These are phyloP conservation scores for Vigna hirtella DNA, from an alignment of 306 rosid species.

Conservation along the genomic window DNA sequence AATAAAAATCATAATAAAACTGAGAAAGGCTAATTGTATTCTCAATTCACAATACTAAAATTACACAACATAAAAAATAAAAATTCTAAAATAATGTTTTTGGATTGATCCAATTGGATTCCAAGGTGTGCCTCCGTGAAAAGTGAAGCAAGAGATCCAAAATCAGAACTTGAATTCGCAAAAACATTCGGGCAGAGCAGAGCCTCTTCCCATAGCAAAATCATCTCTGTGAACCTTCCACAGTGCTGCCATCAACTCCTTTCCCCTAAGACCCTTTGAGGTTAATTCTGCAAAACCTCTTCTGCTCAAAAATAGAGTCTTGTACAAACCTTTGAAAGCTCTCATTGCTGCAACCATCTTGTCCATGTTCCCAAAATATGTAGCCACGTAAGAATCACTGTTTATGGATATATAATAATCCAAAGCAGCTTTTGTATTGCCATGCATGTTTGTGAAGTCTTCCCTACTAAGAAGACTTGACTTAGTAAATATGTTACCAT, in stretches of 20 bases:
- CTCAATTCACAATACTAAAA: background rate
- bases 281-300: slow-evolving; percentile 80
- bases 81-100: too few species aligned
- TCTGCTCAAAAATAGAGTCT: slow-evolving; percentile 78
- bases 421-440: slow-evolving; percentile 96
- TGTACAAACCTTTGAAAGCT: slow-evolving; percentile 69
- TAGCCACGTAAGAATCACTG: slow-evolving; percentile 87
- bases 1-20: too few species aligned
- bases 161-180: slow-evolving; percentile 83
- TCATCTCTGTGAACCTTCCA: slow-evolving; percentile 81
- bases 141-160: slow-evolving; percentile 17
- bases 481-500: slow-evolving; percentile 74
- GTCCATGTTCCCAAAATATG: slow-evolving; percentile 96
- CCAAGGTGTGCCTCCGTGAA: background rate
- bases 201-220: slow-evolving; percentile 79
- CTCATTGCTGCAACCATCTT: slow-evolving; percentile 99
- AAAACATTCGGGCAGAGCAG: slow-evolving; percentile 82
- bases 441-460: slow-evolving; percentile 91
- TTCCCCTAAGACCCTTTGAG: slow-evolving; percentile 62
- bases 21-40: too few species aligned
- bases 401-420: slow-evolving; percentile 85
- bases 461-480: slow-evolving; percentile 75
- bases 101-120: background rate
- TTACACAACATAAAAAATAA: background rate
- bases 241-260: slow-evolving; percentile 65